phyloP scores from a whole-genome alignment of 2,329 filamentous ascomycete genomes.

The Aureobasidium leucospermi region DNA sequence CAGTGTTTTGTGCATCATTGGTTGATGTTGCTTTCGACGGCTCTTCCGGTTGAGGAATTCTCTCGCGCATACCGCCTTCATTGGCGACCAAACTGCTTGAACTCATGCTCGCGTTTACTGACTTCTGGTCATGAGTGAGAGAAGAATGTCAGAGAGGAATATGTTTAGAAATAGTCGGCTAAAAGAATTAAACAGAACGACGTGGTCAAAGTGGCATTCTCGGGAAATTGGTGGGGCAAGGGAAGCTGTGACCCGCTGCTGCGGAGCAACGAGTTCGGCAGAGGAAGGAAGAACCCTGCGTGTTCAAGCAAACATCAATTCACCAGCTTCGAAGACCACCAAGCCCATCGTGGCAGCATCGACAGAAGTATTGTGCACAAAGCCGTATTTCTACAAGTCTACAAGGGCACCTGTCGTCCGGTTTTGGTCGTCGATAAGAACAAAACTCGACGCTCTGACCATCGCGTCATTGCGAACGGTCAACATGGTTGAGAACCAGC shows the following conservation, averaged over 20 bases:
- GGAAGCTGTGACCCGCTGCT: slow-evolving; percentile 10
- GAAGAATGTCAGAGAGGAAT: neutral
- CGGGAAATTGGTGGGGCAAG: slow-evolving; percentile 9
- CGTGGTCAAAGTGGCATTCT: slow-evolving; percentile 9
- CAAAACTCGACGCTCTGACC: neutral
- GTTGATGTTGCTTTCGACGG: slow-evolving; percentile 26
- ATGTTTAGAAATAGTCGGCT: neutral
- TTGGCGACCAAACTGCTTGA: neutral
- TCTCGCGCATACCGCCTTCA: neutral
- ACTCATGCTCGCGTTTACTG: neutral
- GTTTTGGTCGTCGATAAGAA: neutral
- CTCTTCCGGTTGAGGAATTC: slow-evolving; percentile 18
- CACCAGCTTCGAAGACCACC: neutral
- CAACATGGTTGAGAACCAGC: neutral
- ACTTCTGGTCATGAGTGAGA: neutral
- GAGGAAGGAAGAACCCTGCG: neutral
- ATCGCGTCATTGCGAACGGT: neutral
- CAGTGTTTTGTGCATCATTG: slow-evolving; percentile 39
- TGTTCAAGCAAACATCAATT: neutral
- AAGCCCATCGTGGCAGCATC: neutral
- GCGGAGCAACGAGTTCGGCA: neutral
- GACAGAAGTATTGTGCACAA: no score
- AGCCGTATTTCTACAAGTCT: no score
- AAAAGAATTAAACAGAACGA: neutral
- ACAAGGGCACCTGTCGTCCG: neutral